phyloP scores from a whole-genome alignment of 1,284 basidiomycete genomes.

The Fomitopsis betulina region DNA sequence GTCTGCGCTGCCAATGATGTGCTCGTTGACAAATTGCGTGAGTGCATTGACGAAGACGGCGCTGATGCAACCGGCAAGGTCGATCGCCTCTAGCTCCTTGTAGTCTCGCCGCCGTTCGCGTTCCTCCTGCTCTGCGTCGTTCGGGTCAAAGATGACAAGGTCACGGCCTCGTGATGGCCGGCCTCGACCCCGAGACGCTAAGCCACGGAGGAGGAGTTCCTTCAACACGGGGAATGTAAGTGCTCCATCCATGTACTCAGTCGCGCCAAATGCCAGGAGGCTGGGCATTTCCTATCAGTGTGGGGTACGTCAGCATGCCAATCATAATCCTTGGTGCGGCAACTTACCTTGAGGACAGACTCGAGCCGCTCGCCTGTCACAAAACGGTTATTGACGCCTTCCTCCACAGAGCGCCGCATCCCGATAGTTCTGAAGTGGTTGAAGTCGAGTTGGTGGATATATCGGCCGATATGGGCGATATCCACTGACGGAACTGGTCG shows the following conservation, averaged over 20 bases:
- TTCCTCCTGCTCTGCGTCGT: slow-evolving; percentile 64
- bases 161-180: slow-evolving; percentile 67
- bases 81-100: slow-evolving; percentile 82
- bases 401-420: slow-evolving; percentile 87
- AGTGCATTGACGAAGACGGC: slow-evolving; percentile 83
- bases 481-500: slow-evolving; percentile 62
- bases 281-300: slow-evolving; percentile 74
- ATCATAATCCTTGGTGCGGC: background rate
- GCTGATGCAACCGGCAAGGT: slow-evolving; percentile 94
- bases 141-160: slow-evolving; percentile 36
- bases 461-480: slow-evolving; percentile 72
- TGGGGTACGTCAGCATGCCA: background rate
- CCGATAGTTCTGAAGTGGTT: slow-evolving; percentile 94
- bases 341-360: slow-evolving; percentile 71
- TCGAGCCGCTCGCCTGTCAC: slow-evolving; percentile 88
- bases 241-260: slow-evolving; percentile 94
- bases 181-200: slow-evolving; percentile 60
- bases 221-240: slow-evolving; percentile 77
- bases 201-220: slow-evolving; percentile 83
- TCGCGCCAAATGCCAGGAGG: slow-evolving; percentile 81
- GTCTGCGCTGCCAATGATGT: slow-evolving; percentile 49
- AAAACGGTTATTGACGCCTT: slow-evolving; percentile 86
- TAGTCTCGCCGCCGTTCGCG: slow-evolving; percentile 72
- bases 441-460: slow-evolving; percentile 80
- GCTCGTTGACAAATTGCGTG: slow-evolving; percentile 74